Evolutionary conservation across 2,329 filamentous ascomycete species (phyloP), one percentile per base, ranked within the genome.

Genomic region (Coniella lustricola): DNA sequence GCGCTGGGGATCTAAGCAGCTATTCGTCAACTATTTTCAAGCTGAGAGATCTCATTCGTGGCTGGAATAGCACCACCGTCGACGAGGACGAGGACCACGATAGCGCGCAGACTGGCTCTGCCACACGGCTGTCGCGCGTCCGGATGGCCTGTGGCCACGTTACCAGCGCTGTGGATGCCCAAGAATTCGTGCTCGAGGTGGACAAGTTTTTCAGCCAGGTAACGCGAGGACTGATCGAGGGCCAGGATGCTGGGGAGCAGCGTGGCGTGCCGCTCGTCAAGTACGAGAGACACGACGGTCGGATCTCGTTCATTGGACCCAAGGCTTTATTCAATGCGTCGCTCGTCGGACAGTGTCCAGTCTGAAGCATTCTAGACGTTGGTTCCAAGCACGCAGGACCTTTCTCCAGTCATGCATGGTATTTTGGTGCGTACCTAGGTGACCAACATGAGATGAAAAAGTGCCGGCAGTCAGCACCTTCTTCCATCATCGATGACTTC

Each of bases 21-120:
- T 59, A 59, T 33, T 36, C 39, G n/a, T 48, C 51, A 5, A 53
- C 54, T 7, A 38, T 57, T 2, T 38, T 34, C 3, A 57, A 49
- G 18, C 13, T 58, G 16, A 45, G 20, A 12, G 20, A 7, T 9
- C 47, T 55, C 3, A 54, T 55, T 9, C 25, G 49, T 2, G 44
- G n/a, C 4, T 54, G 54, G 55, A 55, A 56, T 22, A 17, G 12
- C 2, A 25, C 20, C 16, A 20, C 4, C 12, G 14, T 8, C 3
- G 7, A 29, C 13, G 13, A n/a, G 8, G 34, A 12, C 13, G 17
- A n/a, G n/a, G n/a, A n/a, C n/a, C n/a, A n/a, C n/a, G n/a, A n/a
- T n/a, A n/a, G n/a, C n/a, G n/a, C n/a, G n/a, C n/a, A n/a, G n/a
- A n/a, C n/a, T n/a, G n/a, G n/a, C n/a, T n/a, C n/a, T n/a, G n/a